These are phyloP conservation scores for Hysterium pulicare DNA, from an alignment of 2,329 filamentous ascomycete species.

Conservation along the genomic window DNA sequence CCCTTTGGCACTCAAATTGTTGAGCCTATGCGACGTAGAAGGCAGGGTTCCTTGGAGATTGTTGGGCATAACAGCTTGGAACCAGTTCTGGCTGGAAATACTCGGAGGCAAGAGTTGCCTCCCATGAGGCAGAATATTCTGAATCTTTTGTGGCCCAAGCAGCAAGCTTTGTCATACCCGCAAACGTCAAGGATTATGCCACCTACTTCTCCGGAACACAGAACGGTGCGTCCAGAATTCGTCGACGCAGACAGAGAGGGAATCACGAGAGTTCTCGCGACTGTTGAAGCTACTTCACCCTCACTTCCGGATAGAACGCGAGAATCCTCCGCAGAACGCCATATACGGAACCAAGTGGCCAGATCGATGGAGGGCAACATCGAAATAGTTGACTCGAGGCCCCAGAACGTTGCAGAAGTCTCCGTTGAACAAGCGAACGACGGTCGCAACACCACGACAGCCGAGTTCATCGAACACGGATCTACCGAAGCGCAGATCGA, in stretches of 20 bases:
- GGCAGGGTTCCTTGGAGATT: neutral
- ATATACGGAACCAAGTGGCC: too few relatives aligned
- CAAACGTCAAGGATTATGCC: neutral
- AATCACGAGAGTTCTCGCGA: neutral
- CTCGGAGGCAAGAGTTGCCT: slow-evolving; percentile 9
- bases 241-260: neutral
- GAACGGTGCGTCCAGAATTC: too few relatives aligned
- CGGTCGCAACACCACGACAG: neutral
- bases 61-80: slow-evolving; percentile 13
- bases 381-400: neutral
- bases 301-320: neutral
- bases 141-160: neutral
- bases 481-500: neutral
- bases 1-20: slow-evolving; percentile 21
- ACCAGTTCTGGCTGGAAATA: slow-evolving; percentile 20
- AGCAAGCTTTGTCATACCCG: neutral
- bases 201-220: too few relatives aligned
- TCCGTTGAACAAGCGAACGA: neutral
- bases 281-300: neutral
- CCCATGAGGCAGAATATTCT: neutral
- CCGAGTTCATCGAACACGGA: neutral
- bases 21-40: slow-evolving; percentile 6
- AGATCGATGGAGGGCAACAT: neutral
- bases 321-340: neutral
- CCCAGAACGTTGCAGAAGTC: neutral